Evolutionary conservation across 805 yeast species (phyloP).

Genomic region (Candida insectorum): DNA sequence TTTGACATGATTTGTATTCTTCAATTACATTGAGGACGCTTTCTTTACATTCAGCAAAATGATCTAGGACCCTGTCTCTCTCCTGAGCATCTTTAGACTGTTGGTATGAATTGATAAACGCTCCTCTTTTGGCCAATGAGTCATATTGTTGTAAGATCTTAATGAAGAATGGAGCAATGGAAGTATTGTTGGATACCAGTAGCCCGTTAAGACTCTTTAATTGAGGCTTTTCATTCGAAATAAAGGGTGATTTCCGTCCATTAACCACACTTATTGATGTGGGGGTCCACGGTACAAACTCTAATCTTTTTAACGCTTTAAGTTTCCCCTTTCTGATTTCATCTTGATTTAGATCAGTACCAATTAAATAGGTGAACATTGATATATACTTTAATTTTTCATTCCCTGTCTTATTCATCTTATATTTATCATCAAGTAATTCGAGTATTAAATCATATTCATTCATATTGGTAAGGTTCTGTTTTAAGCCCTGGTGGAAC

Average conservation of each 20-base stretch:
- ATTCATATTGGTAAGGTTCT: conserved; percentile 53
- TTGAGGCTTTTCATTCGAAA: conserved; percentile 25
- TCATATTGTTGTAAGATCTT: conserved; percentile 77
- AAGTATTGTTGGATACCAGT: conserved; percentile 79
- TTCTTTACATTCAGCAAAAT: conserved; percentile 49
- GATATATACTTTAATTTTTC: conserved; percentile 54
- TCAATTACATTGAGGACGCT: conserved; percentile 41
- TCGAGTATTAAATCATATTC: conserved; percentile 86
- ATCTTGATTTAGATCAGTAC: conserved; percentile 59
- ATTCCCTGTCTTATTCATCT: conserved; percentile 56
- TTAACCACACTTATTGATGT: conserved; percentile 74
- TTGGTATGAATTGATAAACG: conserved; percentile 77
- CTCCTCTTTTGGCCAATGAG: conserved; percentile 70
- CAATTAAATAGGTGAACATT: conserved; percentile 61
- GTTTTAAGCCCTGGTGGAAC: conserved; percentile 31
- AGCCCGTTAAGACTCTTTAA: conserved; percentile 59
- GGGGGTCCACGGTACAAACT: conserved; percentile 85
- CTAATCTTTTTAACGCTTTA: conserved; percentile 62
- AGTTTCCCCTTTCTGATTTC: conserved; percentile 69
- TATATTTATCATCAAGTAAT: conserved; percentile 70
- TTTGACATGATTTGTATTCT: conserved; percentile 45
- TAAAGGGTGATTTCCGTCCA: conserved; percentile 68
- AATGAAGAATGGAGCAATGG: conserved; percentile 62
- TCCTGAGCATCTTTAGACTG: conserved; percentile 43
- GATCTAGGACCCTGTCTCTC: conserved; percentile 42